Percentiles rank a stretch among this genome's conserved stretches.
Evolutionary conservation across 305 asterid genomes (phyloP).

Genomic region (Nicotiana rustica): DNA sequence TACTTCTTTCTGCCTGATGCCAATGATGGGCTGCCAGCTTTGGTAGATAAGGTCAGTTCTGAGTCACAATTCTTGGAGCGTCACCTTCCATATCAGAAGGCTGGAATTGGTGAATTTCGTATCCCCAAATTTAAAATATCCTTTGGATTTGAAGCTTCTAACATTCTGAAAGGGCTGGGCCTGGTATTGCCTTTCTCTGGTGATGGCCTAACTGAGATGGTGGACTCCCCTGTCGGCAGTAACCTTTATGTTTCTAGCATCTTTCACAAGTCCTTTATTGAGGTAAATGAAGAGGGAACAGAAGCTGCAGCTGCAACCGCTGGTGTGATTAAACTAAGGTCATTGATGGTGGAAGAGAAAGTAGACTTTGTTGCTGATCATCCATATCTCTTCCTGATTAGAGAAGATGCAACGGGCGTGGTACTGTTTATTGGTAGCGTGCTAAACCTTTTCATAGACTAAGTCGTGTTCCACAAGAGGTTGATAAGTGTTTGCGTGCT

Average conservation of each 20-base stretch:
- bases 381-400: conserved; percentile 70
- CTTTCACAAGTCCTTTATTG: conserved; percentile 78
- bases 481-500: too few relatives aligned
- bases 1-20: conserved; percentile 82
- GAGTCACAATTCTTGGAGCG: conserved; percentile 64
- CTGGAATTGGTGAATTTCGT: conserved; percentile 52
- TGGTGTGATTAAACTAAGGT: conserved; percentile 37
- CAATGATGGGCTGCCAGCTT: conserved; percentile 62
- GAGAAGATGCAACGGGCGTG: conserved; percentile 75
- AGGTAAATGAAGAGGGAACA: conserved; percentile 95
- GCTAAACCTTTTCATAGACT: conserved; percentile 48
- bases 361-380: conserved; percentile 88
- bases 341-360: conserved; percentile 35
- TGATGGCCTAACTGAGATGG: conserved; percentile 73
- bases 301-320: conserved; percentile 92
- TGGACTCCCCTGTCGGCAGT: conserved; percentile 50
- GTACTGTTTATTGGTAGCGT: conserved; percentile 66
- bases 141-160: conserved; percentile 78
- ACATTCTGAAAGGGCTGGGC: conserved; percentile 58
- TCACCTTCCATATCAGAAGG: conserved; percentile 59
- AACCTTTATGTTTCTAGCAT: conserved; percentile 65
- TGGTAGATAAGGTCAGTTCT: conserved; percentile 60
- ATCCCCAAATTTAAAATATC: conserved; percentile 76
- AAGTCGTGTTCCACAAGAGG: conserved; percentile 5
- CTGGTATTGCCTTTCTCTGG: conserved; percentile 64